Percentiles rank a stretch among this genome's conserved stretches.
These are phyloP conservation scores for Diaporthe destruens DNA, from an alignment of 2,329 filamentous ascomycete genomes.

Conservation along the genomic window DNA sequence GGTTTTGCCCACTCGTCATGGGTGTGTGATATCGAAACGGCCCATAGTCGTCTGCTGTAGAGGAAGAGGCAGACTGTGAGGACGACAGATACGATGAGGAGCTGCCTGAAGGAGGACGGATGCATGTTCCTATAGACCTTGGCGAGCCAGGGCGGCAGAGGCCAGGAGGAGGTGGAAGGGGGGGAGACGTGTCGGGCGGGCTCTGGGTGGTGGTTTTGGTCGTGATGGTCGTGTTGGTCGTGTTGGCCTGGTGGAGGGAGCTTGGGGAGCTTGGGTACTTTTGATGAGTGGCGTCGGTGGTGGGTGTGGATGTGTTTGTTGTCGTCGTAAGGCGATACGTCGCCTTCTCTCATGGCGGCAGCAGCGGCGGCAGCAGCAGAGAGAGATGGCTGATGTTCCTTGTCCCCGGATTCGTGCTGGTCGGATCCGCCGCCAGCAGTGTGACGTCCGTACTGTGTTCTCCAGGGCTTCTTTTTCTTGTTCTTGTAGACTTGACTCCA, in stretches of 20 bases:
- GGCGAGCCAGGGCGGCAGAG: conserved; percentile 35
- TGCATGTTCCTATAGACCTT: conserved; percentile 40
- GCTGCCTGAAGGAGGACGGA: conserved; percentile 41
- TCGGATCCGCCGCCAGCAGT: conserved; percentile 5
- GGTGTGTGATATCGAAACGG: conserved; percentile 13
- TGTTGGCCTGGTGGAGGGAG: conserved; percentile 24
- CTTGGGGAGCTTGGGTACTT: neutral
- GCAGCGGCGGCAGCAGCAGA: neutral
- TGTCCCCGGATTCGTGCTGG: too few relatives aligned
- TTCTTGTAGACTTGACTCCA: conserved; percentile 7
- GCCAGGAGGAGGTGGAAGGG: conserved; percentile 2
- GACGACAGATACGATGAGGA: conserved; percentile 37
- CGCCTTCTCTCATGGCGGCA: conserved; percentile 24
- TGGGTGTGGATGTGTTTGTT: conserved; percentile 22
- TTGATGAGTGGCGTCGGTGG: conserved; percentile 25
- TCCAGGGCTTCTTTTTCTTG: conserved; percentile 17
- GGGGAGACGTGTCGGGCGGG: neutral
- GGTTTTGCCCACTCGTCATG: conserved; percentile 41
- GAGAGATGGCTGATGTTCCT: neutral
- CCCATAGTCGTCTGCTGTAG: conserved; percentile 41
- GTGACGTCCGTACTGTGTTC: neutral
- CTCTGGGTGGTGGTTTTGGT: conserved; percentile 11
- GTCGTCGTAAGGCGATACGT: conserved; percentile 17
- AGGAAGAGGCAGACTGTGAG: conserved; percentile 42
- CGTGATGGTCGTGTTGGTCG: too few relatives aligned